Percentiles rank a stretch among this genome's conserved stretches.
Evolutionary conservation across 768 basidiomycete species (phyloP).

Genomic region (Pisolithus tinctorius): DNA sequence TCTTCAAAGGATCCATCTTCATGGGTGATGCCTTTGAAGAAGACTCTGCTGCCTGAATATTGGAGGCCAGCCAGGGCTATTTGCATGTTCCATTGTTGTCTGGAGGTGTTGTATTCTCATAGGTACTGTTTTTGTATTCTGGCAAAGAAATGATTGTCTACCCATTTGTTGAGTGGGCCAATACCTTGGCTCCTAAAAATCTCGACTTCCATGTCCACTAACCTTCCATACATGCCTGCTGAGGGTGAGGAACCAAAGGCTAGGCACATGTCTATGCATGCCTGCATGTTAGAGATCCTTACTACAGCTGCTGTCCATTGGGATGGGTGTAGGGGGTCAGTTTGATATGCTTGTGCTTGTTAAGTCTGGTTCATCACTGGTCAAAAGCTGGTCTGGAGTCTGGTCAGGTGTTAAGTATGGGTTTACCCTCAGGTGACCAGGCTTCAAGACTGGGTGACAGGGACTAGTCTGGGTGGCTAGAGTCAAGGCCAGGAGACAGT

Average conservation of each 20-base stretch:
- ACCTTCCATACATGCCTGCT: not conserved
- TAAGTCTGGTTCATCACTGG: no score
- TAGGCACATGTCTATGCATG: constrained; percentile 1
- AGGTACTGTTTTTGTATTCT: constrained; percentile 2
- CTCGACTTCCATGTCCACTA: constrained; percentile 1
- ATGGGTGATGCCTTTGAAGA: constrained; percentile 19
- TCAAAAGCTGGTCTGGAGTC: no score
- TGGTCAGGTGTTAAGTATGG: no score
- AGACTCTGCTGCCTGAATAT: constrained; percentile 10
- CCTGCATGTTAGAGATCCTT: constrained; percentile 12
- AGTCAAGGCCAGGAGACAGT: no score
- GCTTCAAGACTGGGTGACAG: constrained; percentile 7
- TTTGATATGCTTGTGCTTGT: constrained; percentile 31
- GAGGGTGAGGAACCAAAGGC: constrained; percentile 1
- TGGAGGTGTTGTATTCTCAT: not conserved
- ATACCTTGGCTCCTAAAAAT: constrained; percentile 1
- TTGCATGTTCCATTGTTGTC: no score
- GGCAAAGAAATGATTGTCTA: constrained; percentile 1
- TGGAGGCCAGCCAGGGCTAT: not conserved
- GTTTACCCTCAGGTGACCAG: no score
- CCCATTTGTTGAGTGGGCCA: not conserved
- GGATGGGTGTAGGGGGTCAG: constrained; percentile 19
- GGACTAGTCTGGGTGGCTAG: no score
- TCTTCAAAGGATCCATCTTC: constrained; percentile 17
- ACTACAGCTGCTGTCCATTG: constrained; percentile 25